phyloP scores from a whole-genome alignment of 2,329 filamentous ascomycete genomes.

The Xylariales sp. region DNA sequence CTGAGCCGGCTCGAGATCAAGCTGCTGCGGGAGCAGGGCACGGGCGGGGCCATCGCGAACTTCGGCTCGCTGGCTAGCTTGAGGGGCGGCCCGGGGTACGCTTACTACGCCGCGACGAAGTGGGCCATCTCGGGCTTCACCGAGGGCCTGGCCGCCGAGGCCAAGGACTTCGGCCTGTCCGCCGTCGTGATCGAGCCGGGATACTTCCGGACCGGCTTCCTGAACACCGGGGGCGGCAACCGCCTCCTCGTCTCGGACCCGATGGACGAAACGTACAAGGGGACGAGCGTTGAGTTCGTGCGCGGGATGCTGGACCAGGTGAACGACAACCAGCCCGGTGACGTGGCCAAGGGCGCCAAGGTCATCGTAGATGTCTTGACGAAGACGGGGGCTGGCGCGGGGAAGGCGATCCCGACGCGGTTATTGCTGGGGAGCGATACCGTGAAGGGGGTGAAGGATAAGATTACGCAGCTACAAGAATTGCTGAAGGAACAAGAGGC shows the following conservation, averaged over 20 bases:
- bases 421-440: slow-evolving; percentile 51
- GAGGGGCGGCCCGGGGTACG: slow-evolving; percentile 22
- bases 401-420: slow-evolving; percentile 46
- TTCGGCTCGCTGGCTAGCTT: slow-evolving; percentile 37
- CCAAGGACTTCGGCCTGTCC: slow-evolving; percentile 33
- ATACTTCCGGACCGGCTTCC: slow-evolving; percentile 47
- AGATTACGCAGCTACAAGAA: slow-evolving; percentile 37
- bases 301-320: slow-evolving; percentile 27
- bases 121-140: slow-evolving; percentile 34
- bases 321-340: slow-evolving; percentile 49
- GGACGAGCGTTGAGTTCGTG: slow-evolving; percentile 20
- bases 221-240: slow-evolving; percentile 31
- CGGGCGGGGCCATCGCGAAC: slow-evolving; percentile 33
- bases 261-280: slow-evolving; percentile 27
- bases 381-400: slow-evolving; percentile 39
- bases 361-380: slow-evolving; percentile 53
- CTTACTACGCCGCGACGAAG: slow-evolving; percentile 35
- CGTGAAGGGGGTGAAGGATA: slow-evolving; percentile 34
- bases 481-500: slow-evolving; percentile 47
- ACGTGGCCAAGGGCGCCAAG: slow-evolving; percentile 47
- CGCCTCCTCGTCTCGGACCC: slow-evolving; percentile 19
- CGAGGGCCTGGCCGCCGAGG: slow-evolving; percentile 29
- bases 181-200: slow-evolving; percentile 44
- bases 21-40: slow-evolving; percentile 26
- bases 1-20: slow-evolving; percentile 32